A percentile compares a stretch with the other conserved stretches of the same genome.
Conservation (phyloP, 192 early-diverging fungal species). For the Powellomyces hirtus region DNA sequence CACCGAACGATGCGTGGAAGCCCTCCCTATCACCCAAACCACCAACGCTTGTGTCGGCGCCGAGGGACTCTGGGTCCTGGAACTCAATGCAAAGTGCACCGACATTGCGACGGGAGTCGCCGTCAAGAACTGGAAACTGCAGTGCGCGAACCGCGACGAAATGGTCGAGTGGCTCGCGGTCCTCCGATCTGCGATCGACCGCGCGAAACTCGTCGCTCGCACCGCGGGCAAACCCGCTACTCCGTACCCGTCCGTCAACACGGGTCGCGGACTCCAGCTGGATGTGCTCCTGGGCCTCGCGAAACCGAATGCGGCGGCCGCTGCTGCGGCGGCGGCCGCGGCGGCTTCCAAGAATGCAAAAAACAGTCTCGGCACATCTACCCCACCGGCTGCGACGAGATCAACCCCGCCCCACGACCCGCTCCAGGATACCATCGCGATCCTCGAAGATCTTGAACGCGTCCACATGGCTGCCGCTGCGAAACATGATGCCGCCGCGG, state of each 20-base stretch:
- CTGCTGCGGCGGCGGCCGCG: not conserved
- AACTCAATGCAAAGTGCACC: not conserved
- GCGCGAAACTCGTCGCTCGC: not conserved
- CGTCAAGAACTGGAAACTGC: not conserved
- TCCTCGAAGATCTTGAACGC: constrained; percentile 6
- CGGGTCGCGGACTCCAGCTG: not conserved
- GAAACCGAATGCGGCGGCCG: not conserved
- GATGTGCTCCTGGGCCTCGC: not conserved
- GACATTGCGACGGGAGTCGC: not conserved
- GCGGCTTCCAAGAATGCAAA: too few relatives aligned
- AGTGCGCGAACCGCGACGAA: constrained; percentile 9
- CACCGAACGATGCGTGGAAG: not conserved
- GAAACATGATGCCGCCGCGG: too few relatives aligned
- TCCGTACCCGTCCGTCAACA: not conserved
- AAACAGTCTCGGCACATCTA: not conserved
- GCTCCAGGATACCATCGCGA: not conserved
- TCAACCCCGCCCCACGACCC: not conserved
- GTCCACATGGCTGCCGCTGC: not conserved
- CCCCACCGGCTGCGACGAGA: not conserved
- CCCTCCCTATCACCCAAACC: constrained; percentile 1
- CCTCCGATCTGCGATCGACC: constrained; percentile 8
- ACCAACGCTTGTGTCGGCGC: constrained; percentile 4
- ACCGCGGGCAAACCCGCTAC: not conserved
- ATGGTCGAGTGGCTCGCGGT: constrained; percentile 15
- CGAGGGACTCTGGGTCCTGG: constrained; percentile 8